Base-by-base conservation (phyloP, 768 basidiomycete genomes). In the Phaeolepiota aurea region DNA sequence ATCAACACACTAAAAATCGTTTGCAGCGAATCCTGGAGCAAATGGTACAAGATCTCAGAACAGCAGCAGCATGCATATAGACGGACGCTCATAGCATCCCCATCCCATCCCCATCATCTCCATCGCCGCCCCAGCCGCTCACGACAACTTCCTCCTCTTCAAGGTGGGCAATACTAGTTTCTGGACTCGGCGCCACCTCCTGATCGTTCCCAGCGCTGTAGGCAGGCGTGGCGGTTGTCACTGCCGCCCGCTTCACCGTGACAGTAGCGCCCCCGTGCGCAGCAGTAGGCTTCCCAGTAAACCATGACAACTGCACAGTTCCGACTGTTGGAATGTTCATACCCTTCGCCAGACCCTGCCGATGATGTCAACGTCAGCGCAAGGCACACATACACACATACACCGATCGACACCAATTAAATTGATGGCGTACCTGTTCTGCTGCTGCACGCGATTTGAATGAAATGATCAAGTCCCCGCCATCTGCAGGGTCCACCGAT, bases 341-440 rank as follows among this genome's bases (percentile, higher is more conserved):
- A 16, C 86, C 87, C 57, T 87, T 87, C 31, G 81, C 73, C 3
- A 89, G 59, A 14, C 79, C 87, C 83, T 88, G 44, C 37, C n/a
- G n/a, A n/a, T n/a, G n/a, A 32, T 37, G 37, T 57, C 5, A 54
- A 41, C 22, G 40, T 33, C 35, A 16, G 37, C 14, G 30, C 22
- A 21, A 19, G 32, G 40, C 10, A 41, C 16, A 34, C 9, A n/a
- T n/a, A n/a, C n/a, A n/a, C n/a, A n/a, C n/a, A n/a, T n/a, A n/a
- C n/a, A n/a, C n/a, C n/a, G n/a, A n/a, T n/a, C n/a, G 12, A 40
- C 20, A 23, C 45, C 11, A 25, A 39, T 14, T 15, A 38, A 47
- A 20, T 16, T 16, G 33, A 22, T 32, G 23, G 22, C 46, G 18
- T 49, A 85, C 87, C 71, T 83, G 82, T 59, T 91, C 88, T 10